A percentile compares a stretch with the other conserved stretches of the same genome.
Conservation (phyloP, 1,284 basidiomycete species). For the Psilocybe mexicana region DNA sequence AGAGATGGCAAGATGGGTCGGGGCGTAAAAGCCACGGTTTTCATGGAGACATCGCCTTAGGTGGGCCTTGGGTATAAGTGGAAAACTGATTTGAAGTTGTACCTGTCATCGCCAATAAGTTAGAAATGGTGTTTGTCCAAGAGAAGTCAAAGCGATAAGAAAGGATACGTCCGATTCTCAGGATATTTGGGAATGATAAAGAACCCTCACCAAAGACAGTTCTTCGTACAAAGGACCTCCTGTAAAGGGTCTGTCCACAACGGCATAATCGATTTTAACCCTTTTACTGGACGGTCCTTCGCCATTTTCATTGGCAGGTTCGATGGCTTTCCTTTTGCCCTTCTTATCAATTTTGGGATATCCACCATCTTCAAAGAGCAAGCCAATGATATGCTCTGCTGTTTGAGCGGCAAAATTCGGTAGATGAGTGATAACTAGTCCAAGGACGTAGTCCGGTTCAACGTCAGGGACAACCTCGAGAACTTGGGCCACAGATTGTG, state of each 20-base stretch:
- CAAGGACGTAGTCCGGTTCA: slow-evolving; percentile 48
- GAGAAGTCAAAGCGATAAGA: too few species aligned
- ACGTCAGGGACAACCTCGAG: slow-evolving; percentile 72
- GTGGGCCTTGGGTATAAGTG: slow-evolving; percentile 47
- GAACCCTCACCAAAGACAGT: slow-evolving; percentile 45
- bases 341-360: slow-evolving; percentile 59
- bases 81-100: slow-evolving; percentile 57
- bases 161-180: too few species aligned
- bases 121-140: background rate
- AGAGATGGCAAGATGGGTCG: slow-evolving; percentile 50
- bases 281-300: slow-evolving; percentile 27
- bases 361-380: slow-evolving; percentile 57
- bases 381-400: slow-evolving; percentile 55
- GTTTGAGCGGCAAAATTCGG: slow-evolving; percentile 31
- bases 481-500: slow-evolving; percentile 40
- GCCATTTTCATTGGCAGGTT: slow-evolving; percentile 44
- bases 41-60: slow-evolving; percentile 42
- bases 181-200: too few species aligned
- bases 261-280: slow-evolving; percentile 50
- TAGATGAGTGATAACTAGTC: slow-evolving; percentile 45
- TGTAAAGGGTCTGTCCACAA: slow-evolving; percentile 39
- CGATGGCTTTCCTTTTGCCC: slow-evolving; percentile 50
- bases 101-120: slow-evolving; percentile 35
- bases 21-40: slow-evolving; percentile 56
- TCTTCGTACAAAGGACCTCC: slow-evolving; percentile 47